A percentile compares a stretch with the other conserved stretches of the same genome.
Evolutionary conservation across 306 rosid species (phyloP).

Genomic region (Castanea mollissima): DNA sequence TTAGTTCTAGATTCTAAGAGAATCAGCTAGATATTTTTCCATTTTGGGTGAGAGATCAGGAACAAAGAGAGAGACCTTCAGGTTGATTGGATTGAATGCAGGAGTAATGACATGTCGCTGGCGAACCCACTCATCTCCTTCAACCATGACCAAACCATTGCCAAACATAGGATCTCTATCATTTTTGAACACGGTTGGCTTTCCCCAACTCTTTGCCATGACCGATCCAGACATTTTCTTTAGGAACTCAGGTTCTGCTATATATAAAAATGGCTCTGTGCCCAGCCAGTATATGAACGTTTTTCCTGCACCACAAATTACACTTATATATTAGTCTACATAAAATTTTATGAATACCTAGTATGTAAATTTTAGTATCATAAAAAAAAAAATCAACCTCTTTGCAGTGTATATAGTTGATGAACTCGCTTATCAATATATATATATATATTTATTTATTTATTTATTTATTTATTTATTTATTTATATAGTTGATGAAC

Average conservation of each 20-base stretch:
- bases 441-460: no score
- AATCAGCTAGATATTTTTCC: not conserved
- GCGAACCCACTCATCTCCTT: constrained; percentile 72
- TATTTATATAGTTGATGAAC: not conserved
- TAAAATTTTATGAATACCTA: not conserved
- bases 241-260: constrained; percentile 68
- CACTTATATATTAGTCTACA: not conserved
- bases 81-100: constrained; percentile 56
- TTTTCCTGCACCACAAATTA: constrained; percentile 46
- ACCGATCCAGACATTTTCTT: constrained; percentile 63
- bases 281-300: constrained; percentile 77
- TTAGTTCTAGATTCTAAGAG: not conserved
- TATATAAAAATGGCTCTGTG: constrained; percentile 74
- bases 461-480: no score
- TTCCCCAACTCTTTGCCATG: constrained; percentile 71
- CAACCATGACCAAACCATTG: constrained; percentile 65
- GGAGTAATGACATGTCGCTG: constrained; percentile 72
- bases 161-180: constrained; percentile 84
- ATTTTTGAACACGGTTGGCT: constrained; percentile 60
- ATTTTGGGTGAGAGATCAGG: not conserved
- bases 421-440: not conserved
- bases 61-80: constrained; percentile 46
- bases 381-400: not conserved
- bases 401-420: not conserved
- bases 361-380: not conserved